Evolutionary conservation across 1,139 yeast species (phyloP).

Genomic region (Pichia sp.): DNA sequence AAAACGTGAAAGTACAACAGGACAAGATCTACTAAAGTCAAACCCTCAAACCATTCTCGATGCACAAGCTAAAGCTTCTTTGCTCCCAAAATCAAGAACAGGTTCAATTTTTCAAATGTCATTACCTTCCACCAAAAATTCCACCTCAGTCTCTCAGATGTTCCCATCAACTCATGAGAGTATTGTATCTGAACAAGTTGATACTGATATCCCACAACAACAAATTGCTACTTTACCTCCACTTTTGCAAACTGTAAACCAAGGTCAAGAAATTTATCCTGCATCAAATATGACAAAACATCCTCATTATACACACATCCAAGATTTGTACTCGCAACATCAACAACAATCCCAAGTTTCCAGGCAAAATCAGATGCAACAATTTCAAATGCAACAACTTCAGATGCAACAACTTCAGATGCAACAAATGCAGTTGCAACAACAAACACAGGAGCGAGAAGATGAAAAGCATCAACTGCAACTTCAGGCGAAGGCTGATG

Average conservation of each 20-base stretch:
- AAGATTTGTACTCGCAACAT: neutral
- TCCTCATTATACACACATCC: neutral
- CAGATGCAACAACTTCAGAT: neutral
- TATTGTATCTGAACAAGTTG: neutral
- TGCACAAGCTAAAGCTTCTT: neutral
- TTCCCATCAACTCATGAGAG: neutral
- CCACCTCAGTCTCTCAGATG: constrained; percentile 1
- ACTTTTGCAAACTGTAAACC: neutral
- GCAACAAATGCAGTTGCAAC: constrained; percentile 16
- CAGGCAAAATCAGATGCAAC: neutral
- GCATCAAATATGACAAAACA: neutral
- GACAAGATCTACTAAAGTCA: constrained; percentile 11
- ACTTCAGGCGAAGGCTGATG: too few relatives aligned
- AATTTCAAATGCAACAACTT: neutral
- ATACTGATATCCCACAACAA: neutral
- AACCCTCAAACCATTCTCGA: neutral
- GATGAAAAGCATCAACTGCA: constrained; percentile 2
- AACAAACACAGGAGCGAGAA: constrained; percentile 4
- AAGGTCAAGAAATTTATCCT: neutral
- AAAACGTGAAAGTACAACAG: constrained; percentile 34
- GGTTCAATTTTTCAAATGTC: constrained; percentile 8
- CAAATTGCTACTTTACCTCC: neutral
- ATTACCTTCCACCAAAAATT: constrained; percentile 1
- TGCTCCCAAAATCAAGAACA: constrained; percentile 2
- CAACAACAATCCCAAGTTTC: neutral